phyloP scores from a whole-genome alignment of 106 monocot species.

The Hemerocallis citrina region DNA sequence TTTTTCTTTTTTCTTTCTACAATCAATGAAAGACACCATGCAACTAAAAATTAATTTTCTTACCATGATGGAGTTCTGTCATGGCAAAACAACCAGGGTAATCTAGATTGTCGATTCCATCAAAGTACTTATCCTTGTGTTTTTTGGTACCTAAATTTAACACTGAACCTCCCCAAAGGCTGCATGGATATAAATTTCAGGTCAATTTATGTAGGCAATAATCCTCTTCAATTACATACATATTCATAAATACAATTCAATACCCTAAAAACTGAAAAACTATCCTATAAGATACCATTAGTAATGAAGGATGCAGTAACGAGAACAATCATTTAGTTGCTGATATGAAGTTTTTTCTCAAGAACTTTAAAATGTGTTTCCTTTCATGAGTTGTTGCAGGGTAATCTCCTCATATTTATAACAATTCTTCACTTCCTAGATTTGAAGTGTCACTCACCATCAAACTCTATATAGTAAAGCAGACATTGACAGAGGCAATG shows the following conservation, averaged over 20 bases:
- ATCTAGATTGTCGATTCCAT: slow-evolving; percentile 79
- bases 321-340: no score
- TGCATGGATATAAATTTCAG: slow-evolving; percentile 24
- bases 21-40: not conserved
- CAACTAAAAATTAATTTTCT: slow-evolving; percentile 8
- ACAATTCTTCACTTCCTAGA: no score
- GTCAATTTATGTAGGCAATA: no score
- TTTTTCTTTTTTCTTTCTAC: no score
- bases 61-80: slow-evolving; percentile 98
- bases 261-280: not conserved
- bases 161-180: slow-evolving; percentile 97
- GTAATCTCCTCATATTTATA: no score
- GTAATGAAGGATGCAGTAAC: not conserved
- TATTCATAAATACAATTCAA: no score
- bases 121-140: slow-evolving; percentile 84
- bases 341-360: not conserved
- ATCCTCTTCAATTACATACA: not conserved
- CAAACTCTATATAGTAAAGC: no score
- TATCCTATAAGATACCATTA: not conserved
- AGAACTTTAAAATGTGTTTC: not conserved
- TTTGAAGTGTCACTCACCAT: no score
- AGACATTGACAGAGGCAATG: no score
- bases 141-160: slow-evolving; percentile 91
- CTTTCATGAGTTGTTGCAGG: not conserved
- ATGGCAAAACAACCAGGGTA: slow-evolving; percentile 97